Evolutionary conservation across 2,329 filamentous ascomycete genomes (phyloP).

Genomic region (Mycosphaerelloides madeirae): DNA sequence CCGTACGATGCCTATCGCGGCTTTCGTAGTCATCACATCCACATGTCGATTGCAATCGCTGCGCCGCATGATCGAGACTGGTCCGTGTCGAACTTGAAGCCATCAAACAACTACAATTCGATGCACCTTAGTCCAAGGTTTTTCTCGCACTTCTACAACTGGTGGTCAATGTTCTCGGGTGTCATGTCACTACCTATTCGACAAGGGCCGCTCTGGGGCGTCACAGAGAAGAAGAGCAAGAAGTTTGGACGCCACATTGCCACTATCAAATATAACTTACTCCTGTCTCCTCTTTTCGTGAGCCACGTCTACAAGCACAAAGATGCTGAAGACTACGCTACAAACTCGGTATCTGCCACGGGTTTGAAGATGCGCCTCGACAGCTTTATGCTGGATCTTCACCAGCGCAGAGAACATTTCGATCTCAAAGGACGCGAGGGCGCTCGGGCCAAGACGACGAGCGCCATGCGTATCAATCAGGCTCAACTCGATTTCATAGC

Average conservation of each 20-base stretch:
- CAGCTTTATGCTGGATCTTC: conserved; percentile 94
- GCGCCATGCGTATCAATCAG: conserved; percentile 91
- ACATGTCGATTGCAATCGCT: conserved; percentile 85
- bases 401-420: conserved; percentile 90
- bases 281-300: conserved; percentile 87
- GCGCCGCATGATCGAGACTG: conserved; percentile 85
- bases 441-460: conserved; percentile 74
- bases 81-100: conserved; percentile 67
- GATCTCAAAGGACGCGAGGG: conserved; percentile 63
- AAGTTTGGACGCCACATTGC: conserved; percentile 95
- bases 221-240: conserved; percentile 92
- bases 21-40: conserved; percentile 96
- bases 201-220: conserved; percentile 86
- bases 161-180: conserved; percentile 95
- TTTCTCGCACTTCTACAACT: conserved; percentile 96
- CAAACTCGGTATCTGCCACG: conserved; percentile 78
- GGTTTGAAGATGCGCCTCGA: conserved; percentile 95
- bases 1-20: conserved; percentile 88
- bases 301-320: conserved; percentile 99
- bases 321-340: conserved; percentile 78
- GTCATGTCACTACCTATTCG: conserved; percentile 92
- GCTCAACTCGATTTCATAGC: conserved; percentile 88
- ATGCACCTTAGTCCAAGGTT: conserved; percentile 92
- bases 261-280: conserved; percentile 96
- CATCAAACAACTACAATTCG: conserved; percentile 90